phyloP scores from a whole-genome alignment of 768 basidiomycete genomes.

The Suillus brevipes region DNA sequence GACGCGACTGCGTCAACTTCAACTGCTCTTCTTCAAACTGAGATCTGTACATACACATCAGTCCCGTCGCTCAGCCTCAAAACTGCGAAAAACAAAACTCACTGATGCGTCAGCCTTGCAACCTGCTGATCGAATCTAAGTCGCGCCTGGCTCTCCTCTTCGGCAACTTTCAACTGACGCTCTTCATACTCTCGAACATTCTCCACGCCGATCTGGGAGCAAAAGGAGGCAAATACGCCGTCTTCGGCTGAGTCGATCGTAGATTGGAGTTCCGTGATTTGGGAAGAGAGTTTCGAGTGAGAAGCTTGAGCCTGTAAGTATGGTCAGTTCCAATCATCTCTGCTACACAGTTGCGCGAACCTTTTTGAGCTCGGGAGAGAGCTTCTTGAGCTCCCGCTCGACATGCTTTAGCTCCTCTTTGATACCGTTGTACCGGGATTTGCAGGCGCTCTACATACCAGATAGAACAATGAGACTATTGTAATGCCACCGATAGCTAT shows the following conservation, averaged over 20 bases:
- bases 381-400: conserved; percentile 65
- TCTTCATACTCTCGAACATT: conserved; percentile 95
- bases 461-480: not conserved
- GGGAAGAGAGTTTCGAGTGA: conserved; percentile 49
- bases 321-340: not conserved
- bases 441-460: conserved; percentile 63
- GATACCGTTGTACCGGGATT: conserved; percentile 71
- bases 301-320: conserved; percentile 50
- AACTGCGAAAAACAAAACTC: not conserved
- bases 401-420: conserved; percentile 85
- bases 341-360: conserved; percentile 21
- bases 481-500: not conserved
- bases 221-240: conserved; percentile 40
- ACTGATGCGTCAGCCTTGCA: conserved; percentile 31
- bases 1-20: conserved; percentile 45
- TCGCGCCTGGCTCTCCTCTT: conserved; percentile 84
- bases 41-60: conserved; percentile 43
- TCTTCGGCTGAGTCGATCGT: no score
- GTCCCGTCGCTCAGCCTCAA: not conserved
- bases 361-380: conserved; percentile 50
- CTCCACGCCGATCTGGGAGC: conserved; percentile 69
- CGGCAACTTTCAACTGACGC: conserved; percentile 82
- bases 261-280: no score
- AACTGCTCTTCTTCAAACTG: conserved; percentile 84
- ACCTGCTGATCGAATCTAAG: conserved; percentile 85